Conservation (phyloP, 2,329 filamentous ascomycete species). For the Ophiostoma pallidulum region DNA sequence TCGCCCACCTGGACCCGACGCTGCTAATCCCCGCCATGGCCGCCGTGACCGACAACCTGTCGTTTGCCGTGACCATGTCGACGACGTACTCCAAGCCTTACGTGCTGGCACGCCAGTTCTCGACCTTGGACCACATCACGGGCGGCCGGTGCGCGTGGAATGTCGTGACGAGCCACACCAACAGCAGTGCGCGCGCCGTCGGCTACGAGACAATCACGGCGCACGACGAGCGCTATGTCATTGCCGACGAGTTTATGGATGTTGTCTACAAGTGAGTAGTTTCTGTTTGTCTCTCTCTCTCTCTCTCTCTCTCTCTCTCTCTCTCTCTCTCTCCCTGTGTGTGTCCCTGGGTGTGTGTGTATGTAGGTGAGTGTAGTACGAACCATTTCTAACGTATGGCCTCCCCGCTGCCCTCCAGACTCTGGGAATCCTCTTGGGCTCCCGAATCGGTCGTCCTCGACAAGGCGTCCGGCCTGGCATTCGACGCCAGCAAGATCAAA, state of each 20-base stretch:
- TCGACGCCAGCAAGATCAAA: slow-evolving; percentile 5
- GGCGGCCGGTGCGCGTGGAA: slow-evolving; percentile 14
- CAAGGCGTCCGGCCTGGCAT: background rate
- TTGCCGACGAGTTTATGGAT: slow-evolving; percentile 17
- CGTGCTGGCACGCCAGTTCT: slow-evolving; percentile 6
- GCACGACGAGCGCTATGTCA: slow-evolving; percentile 16
- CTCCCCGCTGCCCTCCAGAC: too few relatives aligned
- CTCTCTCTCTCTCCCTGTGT: background rate
- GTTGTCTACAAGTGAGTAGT: slow-evolving; percentile 16
- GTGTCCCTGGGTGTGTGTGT: too few relatives aligned
- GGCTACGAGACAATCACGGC: slow-evolving; percentile 11
- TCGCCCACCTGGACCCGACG: background rate
- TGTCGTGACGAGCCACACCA: slow-evolving; percentile 13
- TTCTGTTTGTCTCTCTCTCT: background rate
- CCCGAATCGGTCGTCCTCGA: slow-evolving; percentile 6
- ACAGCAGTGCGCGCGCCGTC: slow-evolving; percentile 11
- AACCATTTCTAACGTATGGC: too few relatives aligned
- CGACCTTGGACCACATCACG: slow-evolving; percentile 8
- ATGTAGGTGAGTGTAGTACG: too few relatives aligned
- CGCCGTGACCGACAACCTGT: slow-evolving; percentile 8
- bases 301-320: background rate
- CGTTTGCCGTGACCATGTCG: slow-evolving; percentile 5
- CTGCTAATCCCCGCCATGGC: slow-evolving; percentile 10
- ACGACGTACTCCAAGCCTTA: slow-evolving; percentile 5
- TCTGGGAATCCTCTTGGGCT: slow-evolving; percentile 10